Evolutionary conservation across 1,139 yeast genomes (phyloP), one percentile per base, ranked within the genome.

Genomic region (Suhomyces coccinellae): DNA sequence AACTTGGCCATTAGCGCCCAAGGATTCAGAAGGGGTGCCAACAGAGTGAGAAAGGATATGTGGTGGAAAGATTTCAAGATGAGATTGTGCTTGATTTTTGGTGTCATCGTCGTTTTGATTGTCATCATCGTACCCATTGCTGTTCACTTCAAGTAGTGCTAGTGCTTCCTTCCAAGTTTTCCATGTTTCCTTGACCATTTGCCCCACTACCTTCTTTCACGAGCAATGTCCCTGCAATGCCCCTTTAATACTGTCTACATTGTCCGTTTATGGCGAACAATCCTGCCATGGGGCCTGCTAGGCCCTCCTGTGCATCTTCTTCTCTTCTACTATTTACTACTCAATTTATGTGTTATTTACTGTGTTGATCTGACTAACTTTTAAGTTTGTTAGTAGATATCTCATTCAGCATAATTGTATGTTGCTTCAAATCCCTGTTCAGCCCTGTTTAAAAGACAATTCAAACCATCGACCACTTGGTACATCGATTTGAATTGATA

Each of bases 11-110:
- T 85, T 43, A 82, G 91, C 43, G 99, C 99, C 7, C 95, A 89
- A 59, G 95, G 97, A 29, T 95, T 95, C 75, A 88, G 96, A 66
- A 82, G 96, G 65, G 96, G 97, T 35, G 99, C 99, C 47, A 93
- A 91, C 71, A 83, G 96, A 59, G 98, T 93, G 40, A 87, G 99
- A 73, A 95, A 91, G 69, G 96, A 90, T 65, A 93, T 93, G 98
- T 93, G 99, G 99, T 87, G 96, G 89, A 93, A 95, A 69, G 97
- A 93, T 66, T 80, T 95, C 81, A 93, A 93, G 75, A 87, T 93
- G 95, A 85, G 96, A 67, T 75, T 91, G 76, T 93, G 99, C 67
- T 76, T 93, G 50, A 86, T 89, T 50, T 77, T 87, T 36, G 95
- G 87, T 36, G 77, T 86, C 31, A 79, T 95, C 51, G 85, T 93